Conservation (phyloP, 495 filamentous ascomycete species). For the Ascodesmis nigricans region DNA sequence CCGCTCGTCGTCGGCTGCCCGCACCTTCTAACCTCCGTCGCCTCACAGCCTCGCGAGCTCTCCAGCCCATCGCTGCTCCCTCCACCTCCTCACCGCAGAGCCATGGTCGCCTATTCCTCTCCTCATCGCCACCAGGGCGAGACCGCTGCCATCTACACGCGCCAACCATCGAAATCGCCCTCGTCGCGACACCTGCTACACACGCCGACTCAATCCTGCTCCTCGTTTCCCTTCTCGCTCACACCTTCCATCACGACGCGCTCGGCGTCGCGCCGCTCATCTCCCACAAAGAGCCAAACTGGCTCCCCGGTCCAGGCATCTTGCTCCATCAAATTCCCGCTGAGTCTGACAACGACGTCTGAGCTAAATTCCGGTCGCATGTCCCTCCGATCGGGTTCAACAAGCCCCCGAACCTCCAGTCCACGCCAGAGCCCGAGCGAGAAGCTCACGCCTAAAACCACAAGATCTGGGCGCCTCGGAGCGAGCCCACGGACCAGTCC, state of each 20-base stretch:
- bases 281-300: conserved; percentile 9
- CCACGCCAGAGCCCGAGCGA: conserved; percentile 17
- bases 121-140: conserved; percentile 22
- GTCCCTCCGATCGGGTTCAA: conserved; percentile 17
- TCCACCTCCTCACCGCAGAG: conserved; percentile 12
- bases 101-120: conserved; percentile 20
- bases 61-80: conserved; percentile 7
- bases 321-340: conserved; percentile 16
- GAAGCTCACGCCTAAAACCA: conserved; percentile 3
- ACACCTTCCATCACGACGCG: conserved; percentile 13
- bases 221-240: conserved; percentile 13
- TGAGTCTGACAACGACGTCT: conserved; percentile 16
- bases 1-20: not conserved
- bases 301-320: conserved; percentile 8
- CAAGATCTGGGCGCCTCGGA: not conserved
- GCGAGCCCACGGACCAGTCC: conserved; percentile 37
- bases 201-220: conserved; percentile 11
- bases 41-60: conserved; percentile 3
- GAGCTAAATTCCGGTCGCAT: conserved; percentile 19
- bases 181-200: conserved; percentile 15
- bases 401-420: conserved; percentile 16
- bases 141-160: conserved; percentile 17
- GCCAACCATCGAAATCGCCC: conserved; percentile 16
- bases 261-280: conserved; percentile 13
- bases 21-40: conserved; percentile 1